Percentiles rank a stretch among this genome's conserved stretches.
These are phyloP conservation scores for Pelargonium fulgidum DNA, from an alignment of 441 rosid species.

Conservation along the genomic window DNA sequence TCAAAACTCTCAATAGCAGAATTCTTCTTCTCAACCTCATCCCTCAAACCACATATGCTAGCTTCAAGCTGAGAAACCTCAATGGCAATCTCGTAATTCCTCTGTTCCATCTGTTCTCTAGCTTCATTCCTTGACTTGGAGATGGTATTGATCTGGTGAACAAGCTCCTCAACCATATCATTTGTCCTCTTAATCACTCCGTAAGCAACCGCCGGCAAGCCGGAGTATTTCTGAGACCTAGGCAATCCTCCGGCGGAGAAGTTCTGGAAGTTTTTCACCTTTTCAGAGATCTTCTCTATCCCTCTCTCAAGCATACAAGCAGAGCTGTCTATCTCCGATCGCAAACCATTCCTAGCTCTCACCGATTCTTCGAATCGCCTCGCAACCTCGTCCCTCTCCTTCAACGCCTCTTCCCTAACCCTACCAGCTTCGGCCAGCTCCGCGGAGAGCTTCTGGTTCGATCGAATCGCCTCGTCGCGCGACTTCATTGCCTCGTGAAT, in stretches of 20 bases:
- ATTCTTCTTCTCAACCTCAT: constrained; percentile 55
- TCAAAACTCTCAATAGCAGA: constrained; percentile 42
- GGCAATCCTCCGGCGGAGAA: constrained; percentile 67
- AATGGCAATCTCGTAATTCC: constrained; percentile 84
- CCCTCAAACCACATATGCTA: constrained; percentile 54
- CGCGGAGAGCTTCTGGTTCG: constrained; percentile 33
- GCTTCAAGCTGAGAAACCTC: constrained; percentile 92
- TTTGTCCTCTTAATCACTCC: constrained; percentile 85
- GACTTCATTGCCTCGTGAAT: constrained; percentile 74
- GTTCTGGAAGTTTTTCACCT: constrained; percentile 64
- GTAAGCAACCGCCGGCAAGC: constrained; percentile 61
- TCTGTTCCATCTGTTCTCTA: constrained; percentile 78
- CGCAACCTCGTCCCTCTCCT: constrained; percentile 42
- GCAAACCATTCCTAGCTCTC: constrained; percentile 48
- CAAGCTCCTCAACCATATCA: constrained; percentile 84
- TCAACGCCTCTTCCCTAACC: constrained; percentile 42
- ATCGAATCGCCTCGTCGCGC: constrained; percentile 62
- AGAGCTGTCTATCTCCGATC: constrained; percentile 67
- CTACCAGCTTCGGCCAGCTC: constrained; percentile 43
- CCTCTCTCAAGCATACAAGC: constrained; percentile 91
- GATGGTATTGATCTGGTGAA: constrained; percentile 49
- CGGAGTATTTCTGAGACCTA: constrained; percentile 65
- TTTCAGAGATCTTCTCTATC: constrained; percentile 81
- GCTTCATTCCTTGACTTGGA: constrained; percentile 71
- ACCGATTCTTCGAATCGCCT: constrained; percentile 43